phyloP scores from a whole-genome alignment of 202 grass and related monocot genomes.

The Schoenoplectus tabernaemontani region DNA sequence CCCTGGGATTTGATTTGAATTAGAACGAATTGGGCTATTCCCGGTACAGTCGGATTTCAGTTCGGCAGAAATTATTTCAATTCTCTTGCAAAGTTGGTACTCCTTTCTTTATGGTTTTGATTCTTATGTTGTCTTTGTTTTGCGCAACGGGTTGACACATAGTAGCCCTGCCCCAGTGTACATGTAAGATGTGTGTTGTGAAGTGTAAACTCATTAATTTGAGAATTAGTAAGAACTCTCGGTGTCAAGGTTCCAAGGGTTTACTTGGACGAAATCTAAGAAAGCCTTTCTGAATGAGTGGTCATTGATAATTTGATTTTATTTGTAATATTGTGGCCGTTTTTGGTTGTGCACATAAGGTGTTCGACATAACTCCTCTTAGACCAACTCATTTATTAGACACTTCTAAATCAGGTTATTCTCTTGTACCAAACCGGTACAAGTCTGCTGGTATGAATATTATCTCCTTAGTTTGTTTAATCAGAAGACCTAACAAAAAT shows the following conservation, averaged over 20 bases:
- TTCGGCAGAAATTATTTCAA: too few species aligned
- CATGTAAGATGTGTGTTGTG: too few species aligned
- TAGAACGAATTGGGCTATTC: too few species aligned
- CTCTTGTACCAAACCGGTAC: neutral
- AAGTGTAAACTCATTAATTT: neutral
- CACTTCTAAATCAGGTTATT: neutral
- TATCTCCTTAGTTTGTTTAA: neutral
- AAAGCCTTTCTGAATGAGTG: neutral
- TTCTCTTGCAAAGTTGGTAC: too few species aligned
- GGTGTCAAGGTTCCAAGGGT: neutral
- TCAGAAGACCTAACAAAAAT: neutral
- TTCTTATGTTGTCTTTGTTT: too few species aligned
- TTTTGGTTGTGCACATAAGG: neutral
- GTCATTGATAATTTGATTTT: neutral
- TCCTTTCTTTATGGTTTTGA: too few species aligned
- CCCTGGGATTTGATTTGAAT: too few species aligned
- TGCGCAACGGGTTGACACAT: too few species aligned
- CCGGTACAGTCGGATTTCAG: too few species aligned
- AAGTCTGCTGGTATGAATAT: neutral
- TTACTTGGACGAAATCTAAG: neutral
- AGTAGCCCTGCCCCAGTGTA: too few species aligned
- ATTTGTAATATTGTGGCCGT: too few species aligned
- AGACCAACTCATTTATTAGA: neutral
- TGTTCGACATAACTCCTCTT: neutral
- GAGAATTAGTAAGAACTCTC: too few species aligned